Base-by-base conservation (phyloP, 2,329 filamentous ascomycete genomes). In the Ascochyta rabiei region DNA sequence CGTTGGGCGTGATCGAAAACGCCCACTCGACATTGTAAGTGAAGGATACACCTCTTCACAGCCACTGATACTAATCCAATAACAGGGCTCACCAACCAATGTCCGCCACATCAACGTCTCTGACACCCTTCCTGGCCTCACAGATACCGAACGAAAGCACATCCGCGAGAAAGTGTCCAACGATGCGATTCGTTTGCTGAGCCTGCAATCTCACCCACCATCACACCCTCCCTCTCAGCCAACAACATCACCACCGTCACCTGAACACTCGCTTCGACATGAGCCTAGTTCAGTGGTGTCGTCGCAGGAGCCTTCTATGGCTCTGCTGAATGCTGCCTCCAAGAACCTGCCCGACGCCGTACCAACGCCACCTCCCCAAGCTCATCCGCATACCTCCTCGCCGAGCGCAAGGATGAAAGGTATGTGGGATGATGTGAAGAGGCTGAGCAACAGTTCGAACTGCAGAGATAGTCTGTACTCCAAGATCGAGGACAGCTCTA, bases 111-210 rank as follows among this genome's bases (percentile, higher is more conserved):
- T 74, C 39, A 67, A 69, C 48, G 57, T 74, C 28, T 65, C 57
- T 15, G 65, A 68, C 9, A 46, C 56, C 6, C 64, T 73, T 26
- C 65, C 68, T 1, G 66, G 66, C 8, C 64, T 75, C n/a, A 66
- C 66, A 10, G 61, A 70, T 24, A 62, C 65, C 24, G 59, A 73
- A 47, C 56, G 66, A 43, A 58, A 57, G 28, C 59, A 67, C 43
- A 67, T 74, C 55, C 69, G 64, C 50, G 64, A 70, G 48, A 70
- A 71, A 60, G 66, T 66, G 24, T 65, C 69, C 34, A 60, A 59
- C 48, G 69, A 73, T 52, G 65, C 61, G 21, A 63, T 64, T 43
- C 66, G 61, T 23, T 62, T 69, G 5, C 42, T 70, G 15, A 50
- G 63, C 43, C 57, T 70, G 1, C 61, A 63, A 35, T 62, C 62